Base-by-base conservation (phyloP, 2,329 filamentous ascomycete genomes). In the Myriosclerotinia duriaeana region DNA sequence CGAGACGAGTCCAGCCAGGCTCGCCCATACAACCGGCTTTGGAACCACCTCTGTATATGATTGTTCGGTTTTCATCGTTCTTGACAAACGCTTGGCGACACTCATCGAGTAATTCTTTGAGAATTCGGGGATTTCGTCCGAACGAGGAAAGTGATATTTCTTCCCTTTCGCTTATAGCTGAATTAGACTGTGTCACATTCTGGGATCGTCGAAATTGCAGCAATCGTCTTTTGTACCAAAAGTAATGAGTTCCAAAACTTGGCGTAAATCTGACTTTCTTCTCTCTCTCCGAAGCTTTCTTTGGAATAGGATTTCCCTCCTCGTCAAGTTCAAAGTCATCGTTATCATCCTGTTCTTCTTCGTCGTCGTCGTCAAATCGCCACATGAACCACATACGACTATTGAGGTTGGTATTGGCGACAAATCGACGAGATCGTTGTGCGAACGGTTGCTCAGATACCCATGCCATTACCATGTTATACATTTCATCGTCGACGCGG, bases 381-480 rank as follows among this genome's bases (percentile, higher is more conserved):
- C 78, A 84, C 22, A 85, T 72, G 65, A 78, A 80, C 79, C 81
- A 85, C 61, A 77, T 78, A 17, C 84, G 79, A 3, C 81, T 85
- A 72, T 81, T 84, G 46, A 87, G 74, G 71, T 84, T 85, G 7
- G 87, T 88, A 73, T 88, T 88, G 52, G 86, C 89, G 14, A 90
- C 81, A 70, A 90, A 89, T 54, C 82, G 82, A 17, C 86, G 85
- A 0, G 87, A 84, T 6, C 79, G 78, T 68, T 84, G 81, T 26
- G 86, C 81, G 70, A 90, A 90, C 4, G 78, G 76, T 76, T 91
- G 88, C 44, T 80, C 77, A 2, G 87, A 82, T 2, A 91, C 82
- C 89, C 89, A 91, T 36, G 81, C 82, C 87, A 91, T 90, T 52
- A 91, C 73, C 72, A 90, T 89, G 73, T 88, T 88, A 79, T 90